Evolutionary conservation across 139 green algal genomes (phyloP).

Genomic region (Asterochloris sp.): DNA sequence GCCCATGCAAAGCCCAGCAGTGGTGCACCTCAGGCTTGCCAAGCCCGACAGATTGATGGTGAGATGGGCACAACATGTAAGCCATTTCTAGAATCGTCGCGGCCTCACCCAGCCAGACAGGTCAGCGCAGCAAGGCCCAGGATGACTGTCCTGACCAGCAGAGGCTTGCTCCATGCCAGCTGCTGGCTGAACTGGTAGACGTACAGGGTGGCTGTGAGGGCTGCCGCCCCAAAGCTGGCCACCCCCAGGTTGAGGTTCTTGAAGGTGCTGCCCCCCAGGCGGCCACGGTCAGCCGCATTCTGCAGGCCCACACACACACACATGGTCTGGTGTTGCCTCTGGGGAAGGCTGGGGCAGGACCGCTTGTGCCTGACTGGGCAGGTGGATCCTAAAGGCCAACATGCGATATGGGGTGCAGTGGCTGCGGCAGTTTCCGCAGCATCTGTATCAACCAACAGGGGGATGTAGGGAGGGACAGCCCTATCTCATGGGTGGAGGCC

Average conservation of each 20-base stretch:
- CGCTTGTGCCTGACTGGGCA: not conserved
- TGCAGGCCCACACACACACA: conserved; percentile 3
- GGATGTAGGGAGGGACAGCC: conserved; percentile 1
- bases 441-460: not conserved
- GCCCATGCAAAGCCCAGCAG: no score
- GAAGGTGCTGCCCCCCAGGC: not conserved
- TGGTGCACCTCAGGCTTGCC: no score
- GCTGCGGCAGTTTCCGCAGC: not conserved
- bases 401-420: not conserved
- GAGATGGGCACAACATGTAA: no score
- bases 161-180: no score
- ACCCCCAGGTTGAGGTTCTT: conserved; percentile 16
- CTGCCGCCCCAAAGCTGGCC: not conserved
- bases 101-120: no score
- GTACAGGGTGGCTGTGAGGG: no score
- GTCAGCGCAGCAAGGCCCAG: no score
- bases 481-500: not conserved
- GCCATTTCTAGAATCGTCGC: no score
- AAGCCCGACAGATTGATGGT: no score
- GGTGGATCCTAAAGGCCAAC: not conserved
- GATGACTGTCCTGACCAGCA: no score
- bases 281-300: conserved; percentile 10
- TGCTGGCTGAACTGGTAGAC: no score
- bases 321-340: not conserved
- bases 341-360: not conserved